Conservation (phyloP, 2,329 filamentous ascomycete genomes). For the Fusarium oligoseptatum region DNA sequence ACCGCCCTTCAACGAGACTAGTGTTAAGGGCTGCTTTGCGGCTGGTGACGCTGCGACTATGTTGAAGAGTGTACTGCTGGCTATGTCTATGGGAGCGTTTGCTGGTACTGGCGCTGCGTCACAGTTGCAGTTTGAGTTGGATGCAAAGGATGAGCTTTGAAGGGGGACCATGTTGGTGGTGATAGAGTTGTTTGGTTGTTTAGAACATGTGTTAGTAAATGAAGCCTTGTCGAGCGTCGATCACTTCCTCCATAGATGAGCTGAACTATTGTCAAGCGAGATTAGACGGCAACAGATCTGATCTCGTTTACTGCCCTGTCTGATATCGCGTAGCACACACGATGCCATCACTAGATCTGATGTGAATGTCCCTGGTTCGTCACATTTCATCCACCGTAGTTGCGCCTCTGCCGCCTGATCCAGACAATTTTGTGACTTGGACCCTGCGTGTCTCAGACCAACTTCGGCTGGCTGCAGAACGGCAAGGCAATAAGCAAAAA, state of each 20-base stretch:
- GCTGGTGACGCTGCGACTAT: conserved; percentile 62
- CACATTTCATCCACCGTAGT: too few relatives aligned
- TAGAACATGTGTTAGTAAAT: neutral
- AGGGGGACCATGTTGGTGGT: too few relatives aligned
- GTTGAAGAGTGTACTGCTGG: conserved; percentile 48
- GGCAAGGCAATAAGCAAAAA: neutral
- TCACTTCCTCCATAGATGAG: neutral
- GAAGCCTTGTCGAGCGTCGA: neutral
- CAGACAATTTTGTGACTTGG: neutral
- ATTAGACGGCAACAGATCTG: neutral
- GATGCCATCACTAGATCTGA: neutral
- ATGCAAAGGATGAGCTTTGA: conserved; percentile 46
- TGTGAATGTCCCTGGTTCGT: neutral
- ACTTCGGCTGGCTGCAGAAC: conserved; percentile 2
- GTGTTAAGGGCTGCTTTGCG: conserved; percentile 64
- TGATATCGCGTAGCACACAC: neutral
- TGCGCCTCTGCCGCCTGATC: neutral
- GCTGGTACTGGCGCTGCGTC: conserved; percentile 45
- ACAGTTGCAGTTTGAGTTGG: conserved; percentile 46
- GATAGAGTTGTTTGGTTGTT: neutral
- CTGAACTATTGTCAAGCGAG: neutral
- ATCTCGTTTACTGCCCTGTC: neutral
- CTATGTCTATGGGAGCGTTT: conserved; percentile 47
- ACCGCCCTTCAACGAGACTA: conserved; percentile 63
- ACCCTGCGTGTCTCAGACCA: conserved; percentile 7